Base-by-base conservation (phyloP, 108 stramenopile species). In the Nitzschia sp. region DNA sequence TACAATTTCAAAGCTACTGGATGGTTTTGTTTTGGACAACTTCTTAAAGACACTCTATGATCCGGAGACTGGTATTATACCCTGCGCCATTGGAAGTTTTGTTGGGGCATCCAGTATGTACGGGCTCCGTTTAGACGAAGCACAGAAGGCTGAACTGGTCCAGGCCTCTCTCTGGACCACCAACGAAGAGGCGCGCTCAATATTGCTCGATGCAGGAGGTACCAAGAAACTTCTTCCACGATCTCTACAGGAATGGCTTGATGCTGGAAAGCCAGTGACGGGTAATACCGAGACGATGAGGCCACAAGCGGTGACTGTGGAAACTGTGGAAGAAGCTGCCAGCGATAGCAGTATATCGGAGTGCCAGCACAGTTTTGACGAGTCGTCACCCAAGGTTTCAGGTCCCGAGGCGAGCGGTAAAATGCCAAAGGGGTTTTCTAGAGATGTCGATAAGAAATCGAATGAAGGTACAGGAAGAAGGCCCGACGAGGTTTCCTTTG, bases 21-120 rank as follows among this genome's bases (percentile, higher is more conserved):
- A 84, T 45, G n/a, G 34, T 6, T 17, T 85, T 17, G 74, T 81
- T 25, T 41, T 85, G 56, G 84, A 85, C 44, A 79, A 85, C 60
- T 36, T 85, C 15, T 31, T 85, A 27, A 28, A 44, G 33, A 27
- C 45, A 1, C n/a, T 85, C 5, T 82, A 67, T 31, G 75, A 81
- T 63, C 73, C 80, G 1, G 68, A 76, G 8, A 16, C 33, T 22
- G 80, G 80, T 2, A 1, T 73, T 2, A 32, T 79, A 21, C 56
- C 80, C 3, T 58, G 45, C 28, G 25, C 58, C 29, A 45, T 71
- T 6, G 68, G 61, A 23, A 35, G 53, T 2, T 79, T 71, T 32
- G 35, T 79, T 27, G 84, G 84, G 5, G 78, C 67, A 19, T 54
- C 68, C 21, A 48, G 68, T 46, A 81, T 85, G 78, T 85, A 85